These are phyloP conservation scores for Cymbidium sinense DNA, from an alignment of 106 monocot species.

Conservation along the genomic window DNA sequence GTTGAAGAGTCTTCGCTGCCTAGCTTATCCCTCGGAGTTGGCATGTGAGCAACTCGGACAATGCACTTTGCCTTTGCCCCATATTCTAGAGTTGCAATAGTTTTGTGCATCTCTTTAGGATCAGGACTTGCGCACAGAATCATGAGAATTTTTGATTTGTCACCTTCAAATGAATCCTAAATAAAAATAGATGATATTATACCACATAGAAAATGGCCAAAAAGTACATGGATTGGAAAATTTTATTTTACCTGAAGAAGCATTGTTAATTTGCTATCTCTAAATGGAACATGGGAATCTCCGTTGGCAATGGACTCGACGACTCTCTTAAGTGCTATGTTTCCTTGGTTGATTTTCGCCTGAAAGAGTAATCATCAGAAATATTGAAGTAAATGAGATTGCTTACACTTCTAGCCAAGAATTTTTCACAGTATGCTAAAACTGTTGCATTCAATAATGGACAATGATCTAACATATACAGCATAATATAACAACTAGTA, in stretches of 20 bases:
- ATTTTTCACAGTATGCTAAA: too few relatives aligned
- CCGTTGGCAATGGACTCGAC: slow-evolving; percentile 97
- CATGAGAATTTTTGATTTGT: slow-evolving; percentile 95
- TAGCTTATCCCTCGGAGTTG: slow-evolving; percentile 50
- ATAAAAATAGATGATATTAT: neutral
- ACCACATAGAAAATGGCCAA: neutral
- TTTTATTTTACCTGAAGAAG: slow-evolving; percentile 85
- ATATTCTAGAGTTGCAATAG: slow-evolving; percentile 88
- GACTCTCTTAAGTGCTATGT: slow-evolving; percentile 84
- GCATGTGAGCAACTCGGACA: slow-evolving; percentile 66
- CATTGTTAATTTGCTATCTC: slow-evolving; percentile 99
- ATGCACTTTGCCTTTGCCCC: slow-evolving; percentile 99
- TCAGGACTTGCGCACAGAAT: slow-evolving; percentile 97
- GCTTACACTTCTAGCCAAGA: neutral
- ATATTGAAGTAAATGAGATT: neutral
- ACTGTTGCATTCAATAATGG: too few relatives aligned
- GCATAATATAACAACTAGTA: neutral
- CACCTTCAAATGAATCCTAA: slow-evolving; percentile 95
- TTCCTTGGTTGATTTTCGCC: slow-evolving; percentile 99
- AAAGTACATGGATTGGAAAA: neutral
- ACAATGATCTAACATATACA: too few relatives aligned
- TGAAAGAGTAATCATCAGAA: slow-evolving; percentile 22
- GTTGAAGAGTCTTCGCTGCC: slow-evolving; percentile 37
- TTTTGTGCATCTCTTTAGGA: slow-evolving; percentile 85
- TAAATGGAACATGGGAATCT: slow-evolving; percentile 96